Conservation (phyloP, 192 early-diverging fungal species). For the Chytriomyces hyalinus region DNA sequence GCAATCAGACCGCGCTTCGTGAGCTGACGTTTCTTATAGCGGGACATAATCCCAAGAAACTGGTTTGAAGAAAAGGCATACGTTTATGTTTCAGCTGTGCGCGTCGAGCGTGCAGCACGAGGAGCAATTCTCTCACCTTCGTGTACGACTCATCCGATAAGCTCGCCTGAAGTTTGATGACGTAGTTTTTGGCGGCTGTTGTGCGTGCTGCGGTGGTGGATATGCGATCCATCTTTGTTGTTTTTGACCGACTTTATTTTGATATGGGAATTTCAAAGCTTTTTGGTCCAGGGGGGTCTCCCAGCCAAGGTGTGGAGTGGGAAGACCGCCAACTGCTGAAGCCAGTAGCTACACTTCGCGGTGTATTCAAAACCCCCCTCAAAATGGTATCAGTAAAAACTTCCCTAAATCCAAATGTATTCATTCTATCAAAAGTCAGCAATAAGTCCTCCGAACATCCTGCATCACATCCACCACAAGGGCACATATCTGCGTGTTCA, state of each 20-base stretch:
- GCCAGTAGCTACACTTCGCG: too few relatives aligned
- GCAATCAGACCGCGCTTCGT: constrained; percentile 23
- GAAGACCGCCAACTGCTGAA: too few relatives aligned
- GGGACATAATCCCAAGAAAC: constrained; percentile 27
- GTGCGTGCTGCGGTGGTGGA: not conserved
- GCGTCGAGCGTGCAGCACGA: not conserved
- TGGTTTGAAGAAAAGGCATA: not conserved
- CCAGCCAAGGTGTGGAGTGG: too few relatives aligned
- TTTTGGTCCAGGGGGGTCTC: too few relatives aligned
- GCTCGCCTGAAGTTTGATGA: constrained; percentile 1
- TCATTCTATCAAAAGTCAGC: not conserved
- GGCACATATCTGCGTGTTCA: not conserved
- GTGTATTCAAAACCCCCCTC: too few relatives aligned
- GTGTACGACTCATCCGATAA: not conserved
- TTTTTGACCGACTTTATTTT: too few relatives aligned
- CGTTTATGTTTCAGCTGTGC: not conserved
- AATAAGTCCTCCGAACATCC: constrained; percentile 7
- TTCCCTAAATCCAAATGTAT: too few relatives aligned
- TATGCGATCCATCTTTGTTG: too few relatives aligned
- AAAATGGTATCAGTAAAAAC: too few relatives aligned
- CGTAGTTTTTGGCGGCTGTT: constrained; percentile 12
- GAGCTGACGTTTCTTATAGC: constrained; percentile 27
- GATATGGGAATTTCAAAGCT: too few relatives aligned
- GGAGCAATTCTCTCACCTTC: not conserved
- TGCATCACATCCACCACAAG: not conserved